Conservation (phyloP, 148 eudicot species). For the Rheum nobile region DNA sequence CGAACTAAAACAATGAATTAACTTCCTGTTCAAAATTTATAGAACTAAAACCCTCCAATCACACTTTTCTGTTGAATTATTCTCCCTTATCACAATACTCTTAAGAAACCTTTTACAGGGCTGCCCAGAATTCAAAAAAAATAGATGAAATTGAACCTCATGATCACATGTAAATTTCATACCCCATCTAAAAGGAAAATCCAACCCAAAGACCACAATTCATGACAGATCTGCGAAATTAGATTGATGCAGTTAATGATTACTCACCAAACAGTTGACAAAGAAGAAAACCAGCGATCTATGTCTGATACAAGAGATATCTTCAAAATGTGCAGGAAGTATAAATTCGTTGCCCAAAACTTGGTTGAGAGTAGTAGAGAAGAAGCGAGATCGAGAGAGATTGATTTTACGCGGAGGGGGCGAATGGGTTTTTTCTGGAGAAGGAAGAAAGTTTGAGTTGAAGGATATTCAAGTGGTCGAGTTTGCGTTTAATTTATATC, state of each 20-base stretch:
- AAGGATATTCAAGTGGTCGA: not conserved
- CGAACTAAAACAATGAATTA: not conserved
- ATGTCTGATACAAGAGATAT: not conserved
- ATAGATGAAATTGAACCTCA: no score
- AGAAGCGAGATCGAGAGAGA: not conserved
- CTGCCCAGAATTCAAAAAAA: no score
- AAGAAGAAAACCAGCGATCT: not conserved
- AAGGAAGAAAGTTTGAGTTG: not conserved
- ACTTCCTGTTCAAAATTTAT: not conserved
- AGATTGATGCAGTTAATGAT: not conserved
- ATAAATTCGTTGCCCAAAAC: not conserved
- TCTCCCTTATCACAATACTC: not conserved
- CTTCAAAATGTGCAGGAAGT: not conserved
- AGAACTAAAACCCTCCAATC: not conserved
- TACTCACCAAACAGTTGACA: not conserved
- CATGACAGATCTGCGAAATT: not conserved
- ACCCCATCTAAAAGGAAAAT: not conserved
- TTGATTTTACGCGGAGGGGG: not conserved
- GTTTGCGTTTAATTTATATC: not conserved
- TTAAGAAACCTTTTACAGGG: no score
- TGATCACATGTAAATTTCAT: no score
- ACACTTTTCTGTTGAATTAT: not conserved
- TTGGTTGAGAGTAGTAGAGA: not conserved
- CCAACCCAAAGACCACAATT: no score
- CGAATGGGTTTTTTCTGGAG: not conserved